phyloP scores from a whole-genome alignment of 23 red algal species.

The Chondrus crispus region DNA sequence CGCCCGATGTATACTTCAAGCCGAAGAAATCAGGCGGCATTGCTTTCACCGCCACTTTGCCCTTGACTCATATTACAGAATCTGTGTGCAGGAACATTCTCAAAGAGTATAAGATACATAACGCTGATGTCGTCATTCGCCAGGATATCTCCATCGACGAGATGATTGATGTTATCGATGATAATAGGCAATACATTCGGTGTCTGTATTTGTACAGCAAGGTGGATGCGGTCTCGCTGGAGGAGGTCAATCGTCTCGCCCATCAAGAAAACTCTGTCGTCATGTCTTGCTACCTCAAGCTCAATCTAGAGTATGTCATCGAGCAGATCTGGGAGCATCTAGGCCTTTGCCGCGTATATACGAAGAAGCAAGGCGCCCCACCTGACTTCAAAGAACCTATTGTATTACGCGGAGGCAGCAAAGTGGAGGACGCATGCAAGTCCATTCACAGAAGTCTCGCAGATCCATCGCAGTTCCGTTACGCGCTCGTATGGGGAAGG shows the following conservation, averaged over 20 bases:
- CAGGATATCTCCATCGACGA: constrained; percentile 94
- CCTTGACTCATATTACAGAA: constrained; percentile 82
- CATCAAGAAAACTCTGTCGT: constrained; percentile 77
- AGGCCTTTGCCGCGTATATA: constrained; percentile 89
- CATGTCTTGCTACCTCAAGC: constrained; percentile 75
- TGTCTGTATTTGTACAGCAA: constrained; percentile 94
- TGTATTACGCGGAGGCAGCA: constrained; percentile 76
- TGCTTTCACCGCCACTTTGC: constrained; percentile 78
- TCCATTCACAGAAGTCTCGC: constrained; percentile 83
- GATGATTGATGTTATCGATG: constrained; percentile 95
- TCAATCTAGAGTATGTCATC: constrained; percentile 91
- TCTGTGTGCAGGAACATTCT: constrained; percentile 77
- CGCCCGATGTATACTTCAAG: constrained; percentile 84
- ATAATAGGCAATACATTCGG: constrained; percentile 90
- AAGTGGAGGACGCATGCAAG: constrained; percentile 84
- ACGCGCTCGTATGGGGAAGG: constrained; percentile 83
- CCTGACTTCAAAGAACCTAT: constrained; percentile 92
- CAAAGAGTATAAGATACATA: constrained; percentile 91
- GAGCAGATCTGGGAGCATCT: constrained; percentile 88
- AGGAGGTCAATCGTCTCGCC: constrained; percentile 87
- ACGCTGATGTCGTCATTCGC: constrained; percentile 88
- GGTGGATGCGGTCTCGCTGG: constrained; percentile 88
- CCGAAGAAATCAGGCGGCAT: constrained; percentile 87
- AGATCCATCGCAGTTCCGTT: constrained; percentile 75
- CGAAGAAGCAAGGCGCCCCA: constrained; percentile 75